These are phyloP conservation scores for Cinnamomum chago DNA, from an alignment of 164 flowering plant species.

Conservation along the genomic window DNA sequence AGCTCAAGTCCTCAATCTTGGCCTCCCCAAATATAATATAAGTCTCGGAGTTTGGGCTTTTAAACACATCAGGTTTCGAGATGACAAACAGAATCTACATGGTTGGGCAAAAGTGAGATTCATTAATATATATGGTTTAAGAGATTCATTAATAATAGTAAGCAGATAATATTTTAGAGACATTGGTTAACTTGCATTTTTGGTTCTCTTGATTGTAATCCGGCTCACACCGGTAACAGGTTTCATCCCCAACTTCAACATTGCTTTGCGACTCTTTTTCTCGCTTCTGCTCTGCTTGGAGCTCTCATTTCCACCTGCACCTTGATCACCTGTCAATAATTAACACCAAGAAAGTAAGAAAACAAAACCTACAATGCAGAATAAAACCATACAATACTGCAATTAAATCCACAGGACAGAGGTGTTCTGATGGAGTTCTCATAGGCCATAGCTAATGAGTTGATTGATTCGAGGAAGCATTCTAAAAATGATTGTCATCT, in stretches of 20 bases:
- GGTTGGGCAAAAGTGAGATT: not conserved
- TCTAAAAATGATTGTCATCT: too few species aligned
- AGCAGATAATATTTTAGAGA: not conserved
- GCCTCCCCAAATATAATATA: conserved; percentile 88
- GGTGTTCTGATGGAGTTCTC: too few species aligned
- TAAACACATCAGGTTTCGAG: conserved; percentile 91
- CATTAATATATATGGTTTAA: not conserved
- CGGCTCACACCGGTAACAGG: conserved; percentile 76
- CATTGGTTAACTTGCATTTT: conserved; percentile 44
- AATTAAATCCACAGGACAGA: too few species aligned
- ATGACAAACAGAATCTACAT: conserved; percentile 74
- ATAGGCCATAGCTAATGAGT: too few species aligned
- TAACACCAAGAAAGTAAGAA: too few species aligned
- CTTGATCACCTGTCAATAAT: conserved; percentile 13
- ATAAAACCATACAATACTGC: too few species aligned
- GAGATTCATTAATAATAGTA: not conserved
- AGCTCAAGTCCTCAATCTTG: conserved; percentile 88
- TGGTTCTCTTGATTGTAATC: conserved; percentile 79
- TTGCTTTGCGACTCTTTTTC: conserved; percentile 85
- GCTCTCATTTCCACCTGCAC: conserved; percentile 48
- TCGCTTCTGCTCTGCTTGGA: conserved; percentile 93
- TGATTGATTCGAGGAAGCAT: too few species aligned
- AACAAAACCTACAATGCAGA: too few species aligned
- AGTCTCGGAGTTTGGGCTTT: conserved; percentile 88
- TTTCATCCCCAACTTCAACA: conserved; percentile 92